Evolutionary conservation across 192 early-diverging fungal genomes (phyloP).

Genomic region (Martensiomyces pterosporus): DNA sequence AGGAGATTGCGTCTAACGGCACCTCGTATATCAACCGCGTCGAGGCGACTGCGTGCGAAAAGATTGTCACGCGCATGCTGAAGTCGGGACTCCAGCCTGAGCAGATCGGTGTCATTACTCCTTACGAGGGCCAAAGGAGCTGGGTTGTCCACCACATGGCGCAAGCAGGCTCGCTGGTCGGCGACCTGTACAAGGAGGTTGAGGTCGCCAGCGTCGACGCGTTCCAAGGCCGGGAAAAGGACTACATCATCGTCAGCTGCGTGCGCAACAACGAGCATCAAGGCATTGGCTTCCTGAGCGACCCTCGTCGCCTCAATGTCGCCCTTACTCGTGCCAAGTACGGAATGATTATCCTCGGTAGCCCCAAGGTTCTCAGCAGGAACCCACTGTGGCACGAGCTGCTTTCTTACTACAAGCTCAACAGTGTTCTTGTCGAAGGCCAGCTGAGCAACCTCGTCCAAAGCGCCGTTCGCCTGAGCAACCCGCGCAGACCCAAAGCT

Average conservation of each 20-base stretch:
- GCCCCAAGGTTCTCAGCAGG: slow-evolving; percentile 90
- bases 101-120: slow-evolving; percentile 97
- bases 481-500: slow-evolving; percentile 53
- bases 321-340: slow-evolving; percentile 90
- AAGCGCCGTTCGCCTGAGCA: slow-evolving; percentile 85
- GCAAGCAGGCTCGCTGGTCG: slow-evolving; percentile 81
- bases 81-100: slow-evolving; percentile 78
- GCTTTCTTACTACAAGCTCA: slow-evolving; percentile 87
- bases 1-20: slow-evolving; percentile 95
- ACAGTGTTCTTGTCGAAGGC: slow-evolving; percentile 88
- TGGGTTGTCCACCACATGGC: slow-evolving; percentile 97
- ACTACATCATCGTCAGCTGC: slow-evolving; percentile 97
- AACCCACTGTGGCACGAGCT: slow-evolving; percentile 97
- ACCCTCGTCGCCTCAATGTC: slow-evolving; percentile 88
- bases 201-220: slow-evolving; percentile 99
- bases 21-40: slow-evolving; percentile 97
- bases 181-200: slow-evolving; percentile 96
- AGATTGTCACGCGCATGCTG: slow-evolving; percentile 92
- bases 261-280: slow-evolving; percentile 97
- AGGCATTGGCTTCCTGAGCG: slow-evolving; percentile 90
- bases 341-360: slow-evolving; percentile 90
- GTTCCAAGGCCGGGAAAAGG: slow-evolving; percentile 99
- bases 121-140: slow-evolving; percentile 97
- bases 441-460: slow-evolving; percentile 82
- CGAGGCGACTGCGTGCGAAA: slow-evolving; percentile 96